Evolutionary conservation across 1,284 basidiomycete genomes (phyloP), one percentile per base, ranked within the genome.

Genomic region (Ustilago tritici): DNA sequence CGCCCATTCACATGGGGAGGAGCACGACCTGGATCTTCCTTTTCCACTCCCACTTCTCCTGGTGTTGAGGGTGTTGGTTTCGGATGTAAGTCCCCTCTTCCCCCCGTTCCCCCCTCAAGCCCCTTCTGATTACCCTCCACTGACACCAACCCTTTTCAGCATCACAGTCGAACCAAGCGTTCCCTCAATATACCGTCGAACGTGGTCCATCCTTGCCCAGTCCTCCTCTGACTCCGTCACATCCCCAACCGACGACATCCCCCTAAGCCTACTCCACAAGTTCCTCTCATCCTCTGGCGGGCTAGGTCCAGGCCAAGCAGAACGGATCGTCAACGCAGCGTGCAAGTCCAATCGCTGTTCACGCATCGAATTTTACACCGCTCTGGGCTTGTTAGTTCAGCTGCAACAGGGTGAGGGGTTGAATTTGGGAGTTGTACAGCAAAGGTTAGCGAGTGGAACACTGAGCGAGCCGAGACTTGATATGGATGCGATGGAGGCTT

Each of bases 1-100:
- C 67, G 73, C 15, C 68, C 73, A 19, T 61, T 67, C 53, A 76
- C 73, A 15, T 76, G 73, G 73, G 73, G 73, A 11, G 73, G 73
- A 14, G 56, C 64, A 35, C 68, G 65, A 40, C 38, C 57, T 15
- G 73, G 68, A 32, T 61, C 64, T 2, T 70, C 68, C n/a, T 64
- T 70, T 23, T 58, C 64, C 15, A 50, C 61, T 34, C 60, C 67
- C 1, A 67, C 52, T 38, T 70, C 67, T 34, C 73, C 67, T 12
- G 17, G 46, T 1, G 46, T 70, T 40, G 73, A 67, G 19, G 56
- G 52, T 6, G 66, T 61, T 38, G 63, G 68, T 2, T 62, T 61
- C 28, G 57, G 63, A 28, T 75, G 69, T 71, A 50, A 71, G 69
- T 66, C 17, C 14, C 12, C 36, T 28, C 35, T 31, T 12, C 28